A percentile compares a stretch with the other conserved stretches of the same genome.
Conservation (phyloP, 2,329 filamentous ascomycete species). For the Karstenula rhodostoma region DNA sequence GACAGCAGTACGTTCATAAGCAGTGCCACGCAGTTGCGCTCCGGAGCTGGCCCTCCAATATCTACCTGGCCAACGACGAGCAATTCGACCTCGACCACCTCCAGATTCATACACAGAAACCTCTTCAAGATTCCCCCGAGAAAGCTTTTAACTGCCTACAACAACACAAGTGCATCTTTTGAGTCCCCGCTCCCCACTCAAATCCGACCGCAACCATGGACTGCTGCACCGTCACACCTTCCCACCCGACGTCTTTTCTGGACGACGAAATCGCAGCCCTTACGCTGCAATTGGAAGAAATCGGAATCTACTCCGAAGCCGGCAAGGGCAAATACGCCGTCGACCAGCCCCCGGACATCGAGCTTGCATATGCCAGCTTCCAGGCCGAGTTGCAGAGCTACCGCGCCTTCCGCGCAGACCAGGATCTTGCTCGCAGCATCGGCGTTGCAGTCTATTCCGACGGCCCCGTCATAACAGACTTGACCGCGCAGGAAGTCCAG, state of each 20-base stretch:
- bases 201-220: background rate
- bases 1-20: too few species aligned
- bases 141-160: too few species aligned
- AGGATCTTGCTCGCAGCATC: constrained; percentile 33
- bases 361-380: constrained; percentile 29
- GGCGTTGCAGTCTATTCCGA: constrained; percentile 33
- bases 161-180: too few species aligned
- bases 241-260: constrained; percentile 13
- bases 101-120: too few species aligned
- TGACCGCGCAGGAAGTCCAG: too few species aligned
- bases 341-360: constrained; percentile 24
- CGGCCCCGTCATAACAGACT: constrained; percentile 19
- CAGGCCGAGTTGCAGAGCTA: constrained; percentile 26
- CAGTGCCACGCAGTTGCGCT: too few species aligned
- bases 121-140: too few species aligned
- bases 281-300: constrained; percentile 36
- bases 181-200: too few species aligned
- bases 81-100: too few species aligned
- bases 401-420: constrained; percentile 25
- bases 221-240: constrained; percentile 6
- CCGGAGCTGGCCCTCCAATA: too few species aligned
- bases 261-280: constrained; percentile 35
- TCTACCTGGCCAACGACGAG: too few species aligned
- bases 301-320: constrained; percentile 11
- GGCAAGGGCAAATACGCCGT: constrained; percentile 32